Conservation (phyloP, 345 rosid genomes). For the Camelina hispida region DNA sequence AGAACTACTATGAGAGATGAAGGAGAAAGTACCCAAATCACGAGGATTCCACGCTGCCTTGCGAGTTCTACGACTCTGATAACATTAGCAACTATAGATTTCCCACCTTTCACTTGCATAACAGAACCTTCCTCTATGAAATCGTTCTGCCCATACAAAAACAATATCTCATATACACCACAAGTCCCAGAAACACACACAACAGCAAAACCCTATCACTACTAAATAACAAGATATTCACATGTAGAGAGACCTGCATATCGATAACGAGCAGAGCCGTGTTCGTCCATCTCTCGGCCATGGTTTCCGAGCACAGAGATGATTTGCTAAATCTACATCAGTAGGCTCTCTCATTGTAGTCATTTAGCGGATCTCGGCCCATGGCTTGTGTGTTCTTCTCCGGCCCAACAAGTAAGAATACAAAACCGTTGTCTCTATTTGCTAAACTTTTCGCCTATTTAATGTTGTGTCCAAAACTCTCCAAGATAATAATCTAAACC, state of each 20-base stretch:
- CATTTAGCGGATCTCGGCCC: not conserved
- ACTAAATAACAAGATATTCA: not conserved
- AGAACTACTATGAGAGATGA: not conserved
- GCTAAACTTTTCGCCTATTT: not conserved
- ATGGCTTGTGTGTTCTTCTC: not conserved
- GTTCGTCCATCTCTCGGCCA: constrained; percentile 66
- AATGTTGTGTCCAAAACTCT: not conserved
- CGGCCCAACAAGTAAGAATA: constrained; percentile 20
- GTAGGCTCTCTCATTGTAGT: not conserved
- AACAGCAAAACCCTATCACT: not conserved
- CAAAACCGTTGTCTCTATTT: not conserved
- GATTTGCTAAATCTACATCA: not conserved
- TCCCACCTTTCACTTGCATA: constrained; percentile 66
- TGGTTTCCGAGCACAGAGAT: not conserved
- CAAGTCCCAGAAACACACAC: not conserved
- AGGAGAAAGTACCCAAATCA: constrained; percentile 66
- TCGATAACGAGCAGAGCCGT: constrained; percentile 90
- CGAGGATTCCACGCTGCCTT: constrained; percentile 74
- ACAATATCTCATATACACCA: not conserved
- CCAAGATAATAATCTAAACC: not conserved
- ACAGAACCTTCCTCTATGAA: constrained; percentile 60
- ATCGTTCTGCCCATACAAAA: constrained; percentile 57
- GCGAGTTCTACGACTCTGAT: constrained; percentile 68
- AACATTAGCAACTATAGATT: constrained; percentile 70
- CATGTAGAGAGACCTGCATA: constrained; percentile 72